A percentile compares a stretch with the other conserved stretches of the same genome.
phyloP scores from a whole-genome alignment of 2,329 filamentous ascomycete genomes.

The Cyphellophora attinorum region DNA sequence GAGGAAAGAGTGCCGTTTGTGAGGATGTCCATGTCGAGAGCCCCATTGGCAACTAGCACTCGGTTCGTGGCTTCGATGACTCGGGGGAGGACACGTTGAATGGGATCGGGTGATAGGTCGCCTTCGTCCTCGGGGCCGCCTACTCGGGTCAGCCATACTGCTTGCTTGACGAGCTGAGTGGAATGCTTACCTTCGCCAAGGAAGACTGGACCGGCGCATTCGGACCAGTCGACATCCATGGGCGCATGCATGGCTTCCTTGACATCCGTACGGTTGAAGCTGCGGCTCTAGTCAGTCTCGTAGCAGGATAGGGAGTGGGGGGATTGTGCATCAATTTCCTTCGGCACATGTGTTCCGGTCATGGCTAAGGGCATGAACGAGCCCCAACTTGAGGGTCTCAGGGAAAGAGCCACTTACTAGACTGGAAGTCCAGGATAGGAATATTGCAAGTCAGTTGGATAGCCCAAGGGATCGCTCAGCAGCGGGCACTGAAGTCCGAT shows the following conservation, averaged over 20 bases:
- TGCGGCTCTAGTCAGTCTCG: no score
- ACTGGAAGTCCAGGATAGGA: no score
- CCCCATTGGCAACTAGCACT: conserved; percentile 13
- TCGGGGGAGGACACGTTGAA: conserved; percentile 10
- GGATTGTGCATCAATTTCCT: conserved; percentile 40
- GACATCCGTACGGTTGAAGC: conserved; percentile 61
- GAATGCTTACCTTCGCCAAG: conserved; percentile 7
- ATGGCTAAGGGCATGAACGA: no score
- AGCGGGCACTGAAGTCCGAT: no score
- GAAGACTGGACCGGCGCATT: conserved; percentile 11
- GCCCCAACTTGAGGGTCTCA: no score
- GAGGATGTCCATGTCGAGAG: conserved; percentile 11
- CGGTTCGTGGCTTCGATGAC: conserved; percentile 14
- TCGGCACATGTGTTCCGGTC: no score
- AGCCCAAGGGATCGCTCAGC: no score
- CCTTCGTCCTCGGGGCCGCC: conserved; percentile 8
- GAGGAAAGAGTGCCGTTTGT: conserved; percentile 11
- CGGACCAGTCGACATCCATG: conserved; percentile 8
- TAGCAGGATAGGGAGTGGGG: no score
- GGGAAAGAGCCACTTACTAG: no score
- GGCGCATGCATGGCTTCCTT: conserved; percentile 59
- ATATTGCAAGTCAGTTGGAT: no score
- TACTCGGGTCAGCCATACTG: no score
- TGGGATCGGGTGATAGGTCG: conserved; percentile 9
- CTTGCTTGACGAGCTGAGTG: no score